phyloP scores from a whole-genome alignment of 1,284 basidiomycete genomes.

The Ceraceosorus guamensis region DNA sequence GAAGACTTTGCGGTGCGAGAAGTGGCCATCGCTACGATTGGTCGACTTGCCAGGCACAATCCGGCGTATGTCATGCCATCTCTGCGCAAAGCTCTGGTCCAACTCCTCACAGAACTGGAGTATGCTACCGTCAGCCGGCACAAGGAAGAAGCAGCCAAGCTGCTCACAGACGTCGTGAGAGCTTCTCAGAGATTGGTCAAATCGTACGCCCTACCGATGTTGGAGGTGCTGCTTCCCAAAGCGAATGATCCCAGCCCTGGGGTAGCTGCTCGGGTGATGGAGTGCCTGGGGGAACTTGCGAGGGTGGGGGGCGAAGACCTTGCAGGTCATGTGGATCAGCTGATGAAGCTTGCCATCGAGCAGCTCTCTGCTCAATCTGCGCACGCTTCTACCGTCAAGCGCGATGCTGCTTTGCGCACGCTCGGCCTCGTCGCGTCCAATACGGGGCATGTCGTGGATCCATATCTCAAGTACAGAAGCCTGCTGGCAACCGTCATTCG shows the following conservation, averaged over 20 bases:
- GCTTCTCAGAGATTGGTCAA: slow-evolving; percentile 91
- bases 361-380: slow-evolving; percentile 74
- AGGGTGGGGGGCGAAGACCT: slow-evolving; percentile 91
- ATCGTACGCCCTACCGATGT: slow-evolving; percentile 92
- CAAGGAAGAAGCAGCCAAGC: slow-evolving; percentile 56
- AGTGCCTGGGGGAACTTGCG: slow-evolving; percentile 89
- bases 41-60: slow-evolving; percentile 87
- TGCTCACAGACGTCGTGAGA: slow-evolving; percentile 43
- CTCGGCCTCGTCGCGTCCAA: slow-evolving; percentile 92
- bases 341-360: slow-evolving; percentile 83
- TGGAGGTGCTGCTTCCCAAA: slow-evolving; percentile 80
- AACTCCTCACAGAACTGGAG: slow-evolving; percentile 92
- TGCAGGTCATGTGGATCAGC: slow-evolving; percentile 68
- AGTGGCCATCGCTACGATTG: slow-evolving; percentile 83
- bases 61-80: slow-evolving; percentile 99
- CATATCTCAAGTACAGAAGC: slow-evolving; percentile 83
- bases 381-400: slow-evolving; percentile 35
- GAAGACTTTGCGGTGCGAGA: slow-evolving; percentile 91
- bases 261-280: slow-evolving; percentile 85
- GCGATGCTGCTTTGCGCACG: slow-evolving; percentile 88
- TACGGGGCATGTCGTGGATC: slow-evolving; percentile 87
- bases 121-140: slow-evolving; percentile 81
- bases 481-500: slow-evolving; percentile 78
- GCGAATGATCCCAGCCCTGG: slow-evolving; percentile 76
- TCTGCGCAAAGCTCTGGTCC: slow-evolving; percentile 87